Conservation (phyloP, 2,329 filamentous ascomycete genomes). For the Canariomyces notabilis region DNA sequence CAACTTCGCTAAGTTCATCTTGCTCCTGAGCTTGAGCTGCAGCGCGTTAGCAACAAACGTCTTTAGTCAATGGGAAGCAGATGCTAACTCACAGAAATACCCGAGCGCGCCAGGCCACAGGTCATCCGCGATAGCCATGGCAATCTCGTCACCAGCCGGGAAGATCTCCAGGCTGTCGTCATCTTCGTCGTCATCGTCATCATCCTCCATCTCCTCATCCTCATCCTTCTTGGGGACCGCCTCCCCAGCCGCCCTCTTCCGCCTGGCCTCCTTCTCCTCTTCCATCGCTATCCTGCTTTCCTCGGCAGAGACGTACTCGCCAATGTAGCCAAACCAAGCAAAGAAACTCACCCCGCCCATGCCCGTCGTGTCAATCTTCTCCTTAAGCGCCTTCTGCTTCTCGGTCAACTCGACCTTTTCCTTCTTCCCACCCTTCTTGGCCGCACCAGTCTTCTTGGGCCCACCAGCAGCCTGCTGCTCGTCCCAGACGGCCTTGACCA, state of each 20-base stretch:
- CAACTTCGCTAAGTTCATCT: slow-evolving; percentile 61
- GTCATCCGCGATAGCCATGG: slow-evolving; percentile 76
- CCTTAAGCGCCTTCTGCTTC: slow-evolving; percentile 46
- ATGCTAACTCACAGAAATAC: slow-evolving; percentile 71
- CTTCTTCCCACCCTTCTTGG: slow-evolving; percentile 30
- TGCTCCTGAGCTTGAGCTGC: slow-evolving; percentile 66
- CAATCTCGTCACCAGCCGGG: slow-evolving; percentile 79
- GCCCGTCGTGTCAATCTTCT: slow-evolving; percentile 54
- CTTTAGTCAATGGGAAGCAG: slow-evolving; percentile 11
- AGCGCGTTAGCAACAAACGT: slow-evolving; percentile 32
- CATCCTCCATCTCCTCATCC: slow-evolving; percentile 46
- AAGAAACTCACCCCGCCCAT: slow-evolving; percentile 76
- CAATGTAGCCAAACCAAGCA: slow-evolving; percentile 78
- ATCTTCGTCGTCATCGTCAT: slow-evolving; percentile 57
- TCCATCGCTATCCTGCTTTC: slow-evolving; percentile 61
- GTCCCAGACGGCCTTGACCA: slow-evolving; percentile 64
- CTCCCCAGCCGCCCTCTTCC: slow-evolving; percentile 46
- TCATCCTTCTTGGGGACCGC: slow-evolving; percentile 42
- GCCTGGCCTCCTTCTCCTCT: slow-evolving; percentile 55
- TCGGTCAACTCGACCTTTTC: slow-evolving; percentile 36
- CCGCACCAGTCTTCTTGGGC: slow-evolving; percentile 36
- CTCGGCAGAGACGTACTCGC: slow-evolving; percentile 63
- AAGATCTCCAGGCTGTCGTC: slow-evolving; percentile 75
- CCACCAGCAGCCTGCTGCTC: slow-evolving; percentile 48
- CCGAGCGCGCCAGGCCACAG: slow-evolving; percentile 83